These are phyloP conservation scores for Apodospora peruviana DNA, from an alignment of 495 filamentous ascomycete species.

Conservation along the genomic window DNA sequence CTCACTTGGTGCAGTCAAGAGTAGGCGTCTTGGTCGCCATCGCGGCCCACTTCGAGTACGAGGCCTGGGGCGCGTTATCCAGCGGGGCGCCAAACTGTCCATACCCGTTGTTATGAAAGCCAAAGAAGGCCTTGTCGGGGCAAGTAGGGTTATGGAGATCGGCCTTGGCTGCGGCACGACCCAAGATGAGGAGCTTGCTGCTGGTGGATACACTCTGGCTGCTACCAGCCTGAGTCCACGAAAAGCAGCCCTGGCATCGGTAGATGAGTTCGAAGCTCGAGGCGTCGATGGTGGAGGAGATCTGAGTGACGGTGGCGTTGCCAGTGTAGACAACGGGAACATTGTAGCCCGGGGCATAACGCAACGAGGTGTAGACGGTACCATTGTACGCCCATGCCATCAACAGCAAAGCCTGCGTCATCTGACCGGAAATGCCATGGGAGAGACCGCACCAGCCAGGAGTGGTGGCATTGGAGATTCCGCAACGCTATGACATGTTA, in stretches of 20 bases:
- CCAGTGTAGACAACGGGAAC: conserved; percentile 53
- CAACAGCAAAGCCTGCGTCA: conserved; percentile 54
- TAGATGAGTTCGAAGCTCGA: conserved; percentile 54
- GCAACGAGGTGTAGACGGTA: conserved; percentile 49
- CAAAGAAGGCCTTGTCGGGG: conserved; percentile 27
- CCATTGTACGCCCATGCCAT: conserved; percentile 50
- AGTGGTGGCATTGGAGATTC: conserved; percentile 13
- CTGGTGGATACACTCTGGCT: conserved; percentile 19
- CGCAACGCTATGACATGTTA: conserved; percentile 19
- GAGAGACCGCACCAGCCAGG: conserved; percentile 55
- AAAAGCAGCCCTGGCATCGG: conserved; percentile 57
- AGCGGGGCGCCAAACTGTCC: conserved; percentile 38
- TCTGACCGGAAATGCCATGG: conserved; percentile 43
- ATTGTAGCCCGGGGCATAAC: conserved; percentile 52
- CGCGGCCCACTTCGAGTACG: conserved; percentile 46
- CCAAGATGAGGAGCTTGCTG: conserved; percentile 17
- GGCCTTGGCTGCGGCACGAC: conserved; percentile 20
- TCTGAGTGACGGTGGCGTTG: conserved; percentile 50
- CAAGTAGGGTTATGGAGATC: conserved; percentile 20
- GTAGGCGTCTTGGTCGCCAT: conserved; percentile 30
- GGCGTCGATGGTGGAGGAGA: conserved; percentile 51
- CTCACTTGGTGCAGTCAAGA: conserved; percentile 34
- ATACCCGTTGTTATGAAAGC: conserved; percentile 32
- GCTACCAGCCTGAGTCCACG: conserved; percentile 38
- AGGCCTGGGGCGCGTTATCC: conserved; percentile 34